Base-by-base conservation (phyloP, 495 filamentous ascomycete genomes). In the Amphirosellinia nigrospora region DNA sequence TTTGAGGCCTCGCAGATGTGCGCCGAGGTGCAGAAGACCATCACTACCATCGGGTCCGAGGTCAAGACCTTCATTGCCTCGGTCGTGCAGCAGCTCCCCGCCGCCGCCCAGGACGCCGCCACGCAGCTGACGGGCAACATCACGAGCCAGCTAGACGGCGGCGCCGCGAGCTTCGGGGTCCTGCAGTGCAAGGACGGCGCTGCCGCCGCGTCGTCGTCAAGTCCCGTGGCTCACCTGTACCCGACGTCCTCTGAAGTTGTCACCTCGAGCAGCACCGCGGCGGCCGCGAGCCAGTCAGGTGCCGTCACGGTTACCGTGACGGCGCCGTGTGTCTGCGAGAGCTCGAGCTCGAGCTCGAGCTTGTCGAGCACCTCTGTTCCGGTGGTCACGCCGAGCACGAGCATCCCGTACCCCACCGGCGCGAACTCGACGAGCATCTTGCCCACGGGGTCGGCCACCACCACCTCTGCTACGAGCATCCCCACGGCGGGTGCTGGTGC, bases 1-100 rank as follows among this genome's bases (percentile, higher is more conserved):
- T 76, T 85, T 71, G 79, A 78, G 56, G 64, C 76, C 21, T 78
- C 79, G 38, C 72, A 74, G 50, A 70, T 76, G 16, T 83, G 79
- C 67, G 62, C 62, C 3, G 43, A 50, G 4, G 68, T 82, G 68
- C 72, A 79, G 53, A 34, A 52, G 16, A 64, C 73, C 23, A 74
- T 83, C 39, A 53, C 70, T n/a, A 61, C 73, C 26, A 75, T 81
- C 66, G 75, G 75, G 39, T 68, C 63, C 66, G 82, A 80, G 41
- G 76, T 79, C 69, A 67, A 77, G 55, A 55, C 45, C 46, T 76
- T 83, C 26, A 74, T 82, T 23, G 72, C 74, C 21, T 73, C 75
- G 43, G 69, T 82, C 60, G 75, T 77, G 65, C 53, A 66, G 46
- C 79, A 79, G 77, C 75, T 85, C 6, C 81, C 82, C 45, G 26